Conservation (phyloP, 2,329 filamentous ascomycete genomes). For the Lithohypha guttulata region DNA sequence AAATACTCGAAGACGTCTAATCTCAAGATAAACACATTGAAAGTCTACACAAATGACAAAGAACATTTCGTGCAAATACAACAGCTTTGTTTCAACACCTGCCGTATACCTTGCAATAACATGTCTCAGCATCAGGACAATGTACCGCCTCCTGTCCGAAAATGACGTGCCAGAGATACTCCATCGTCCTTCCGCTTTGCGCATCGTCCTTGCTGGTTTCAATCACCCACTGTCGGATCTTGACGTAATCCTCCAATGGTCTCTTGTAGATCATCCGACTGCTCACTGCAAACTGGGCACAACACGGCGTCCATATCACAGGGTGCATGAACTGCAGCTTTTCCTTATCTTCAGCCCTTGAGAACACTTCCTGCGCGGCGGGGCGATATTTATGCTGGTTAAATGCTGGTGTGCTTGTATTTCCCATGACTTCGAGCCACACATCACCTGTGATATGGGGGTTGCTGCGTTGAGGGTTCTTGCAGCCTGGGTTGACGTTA, state of each 20-base stretch:
- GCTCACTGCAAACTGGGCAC: slow-evolving; percentile 55
- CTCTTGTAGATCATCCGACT: slow-evolving; percentile 40
- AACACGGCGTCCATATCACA: slow-evolving; percentile 48
- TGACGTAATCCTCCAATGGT: slow-evolving; percentile 43
- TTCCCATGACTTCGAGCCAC: slow-evolving; percentile 30
- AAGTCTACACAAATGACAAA: too few species aligned
- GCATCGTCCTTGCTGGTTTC: slow-evolving; percentile 44
- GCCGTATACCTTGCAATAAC: slow-evolving; percentile 21
- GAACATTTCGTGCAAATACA: too few species aligned
- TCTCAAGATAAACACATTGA: too few species aligned
- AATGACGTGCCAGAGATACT: slow-evolving; percentile 56
- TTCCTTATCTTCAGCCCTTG: slow-evolving; percentile 24
- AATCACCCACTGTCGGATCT: slow-evolving; percentile 51
- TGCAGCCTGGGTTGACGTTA: slow-evolving; percentile 47
- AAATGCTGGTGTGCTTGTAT: slow-evolving; percentile 31
- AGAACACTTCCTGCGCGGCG: slow-evolving; percentile 8
- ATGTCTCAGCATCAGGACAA: slow-evolving; percentile 14
- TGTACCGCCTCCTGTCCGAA: slow-evolving; percentile 34
- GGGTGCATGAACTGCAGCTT: slow-evolving; percentile 32
- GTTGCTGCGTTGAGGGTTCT: slow-evolving; percentile 10
- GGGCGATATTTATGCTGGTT: slow-evolving; percentile 28
- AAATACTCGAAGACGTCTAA: too few species aligned
- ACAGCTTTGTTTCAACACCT: slow-evolving; percentile 10
- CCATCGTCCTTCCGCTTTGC: slow-evolving; percentile 49
- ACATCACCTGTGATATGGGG: slow-evolving; percentile 28